These are phyloP conservation scores for Acacia melanoxylon DNA, from an alignment of 306 rosid species.

Conservation along the genomic window DNA sequence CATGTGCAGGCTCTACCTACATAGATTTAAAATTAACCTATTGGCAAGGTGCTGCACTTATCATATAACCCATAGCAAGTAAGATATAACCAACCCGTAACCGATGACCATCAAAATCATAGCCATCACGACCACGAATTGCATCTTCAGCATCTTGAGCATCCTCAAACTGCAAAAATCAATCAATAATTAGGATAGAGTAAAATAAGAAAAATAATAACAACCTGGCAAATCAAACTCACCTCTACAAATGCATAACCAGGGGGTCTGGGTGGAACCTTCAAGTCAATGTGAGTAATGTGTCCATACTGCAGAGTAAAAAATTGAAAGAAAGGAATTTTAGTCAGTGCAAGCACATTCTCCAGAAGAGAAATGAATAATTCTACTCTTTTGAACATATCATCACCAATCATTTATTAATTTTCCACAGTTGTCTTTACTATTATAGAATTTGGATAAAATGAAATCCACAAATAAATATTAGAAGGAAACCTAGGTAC, in stretches of 20 bases:
- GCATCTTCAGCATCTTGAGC: constrained; percentile 98
- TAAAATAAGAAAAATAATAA: not conserved
- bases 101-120: constrained; percentile 97
- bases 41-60: not conserved
- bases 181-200: not conserved
- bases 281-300: constrained; percentile 84
- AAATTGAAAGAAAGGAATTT: constrained; percentile 1
- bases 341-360: not conserved
- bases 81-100: constrained; percentile 67
- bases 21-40: constrained; percentile 11
- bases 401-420: constrained; percentile 4
- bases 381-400: constrained; percentile 4
- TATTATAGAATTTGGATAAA: not conserved
- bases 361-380: not conserved
- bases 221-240: constrained; percentile 25
- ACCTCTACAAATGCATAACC: constrained; percentile 99
- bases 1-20: constrained; percentile 96
- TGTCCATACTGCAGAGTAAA: constrained; percentile 73
- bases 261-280: constrained; percentile 99
- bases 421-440: constrained; percentile 1
- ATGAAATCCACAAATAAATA: constrained; percentile 11
- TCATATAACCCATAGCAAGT: constrained; percentile 17
- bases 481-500: not conserved
- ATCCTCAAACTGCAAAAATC: constrained; percentile 79
- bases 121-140: constrained; percentile 97